A percentile compares a stretch with the other conserved stretches of the same genome.
Conservation (phyloP, 169 alveolate genomes). For the Plasmodium reichenowi region DNA sequence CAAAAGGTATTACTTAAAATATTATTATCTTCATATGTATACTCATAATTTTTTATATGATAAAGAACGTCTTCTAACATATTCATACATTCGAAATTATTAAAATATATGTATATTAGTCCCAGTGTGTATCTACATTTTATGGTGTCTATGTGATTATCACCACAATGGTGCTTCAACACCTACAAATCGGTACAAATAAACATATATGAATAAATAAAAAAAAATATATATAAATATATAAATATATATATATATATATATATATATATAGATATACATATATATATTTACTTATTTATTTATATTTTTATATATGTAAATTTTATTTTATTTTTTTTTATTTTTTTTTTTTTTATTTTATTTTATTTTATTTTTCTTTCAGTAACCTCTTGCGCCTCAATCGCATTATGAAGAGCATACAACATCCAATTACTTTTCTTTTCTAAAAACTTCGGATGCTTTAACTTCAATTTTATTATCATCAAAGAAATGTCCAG, state of each 20-base stretch:
- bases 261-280: background rate
- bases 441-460: background rate
- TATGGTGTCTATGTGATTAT: conserved; percentile 22
- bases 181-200: background rate
- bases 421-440: conserved; percentile 15
- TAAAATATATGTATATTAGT: conserved; percentile 26
- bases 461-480: conserved; percentile 13
- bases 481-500: conserved; percentile 42
- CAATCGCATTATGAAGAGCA: conserved; percentile 25
- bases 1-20: conserved; percentile 17
- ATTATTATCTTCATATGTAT: conserved; percentile 16
- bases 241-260: background rate
- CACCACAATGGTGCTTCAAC: conserved; percentile 11
- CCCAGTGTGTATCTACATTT: conserved; percentile 24
- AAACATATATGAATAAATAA: no score
- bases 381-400: conserved; percentile 20
- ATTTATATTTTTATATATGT: background rate
- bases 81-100: conserved; percentile 22
- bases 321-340: background rate
- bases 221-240: background rate
- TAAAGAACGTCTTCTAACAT: conserved; percentile 31
- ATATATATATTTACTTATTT: no score
- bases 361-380: no score
- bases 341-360: background rate
- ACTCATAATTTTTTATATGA: conserved; percentile 31